These are phyloP conservation scores for Metschnikowia similis DNA, from an alignment of 805 yeast species.

Conservation along the genomic window DNA sequence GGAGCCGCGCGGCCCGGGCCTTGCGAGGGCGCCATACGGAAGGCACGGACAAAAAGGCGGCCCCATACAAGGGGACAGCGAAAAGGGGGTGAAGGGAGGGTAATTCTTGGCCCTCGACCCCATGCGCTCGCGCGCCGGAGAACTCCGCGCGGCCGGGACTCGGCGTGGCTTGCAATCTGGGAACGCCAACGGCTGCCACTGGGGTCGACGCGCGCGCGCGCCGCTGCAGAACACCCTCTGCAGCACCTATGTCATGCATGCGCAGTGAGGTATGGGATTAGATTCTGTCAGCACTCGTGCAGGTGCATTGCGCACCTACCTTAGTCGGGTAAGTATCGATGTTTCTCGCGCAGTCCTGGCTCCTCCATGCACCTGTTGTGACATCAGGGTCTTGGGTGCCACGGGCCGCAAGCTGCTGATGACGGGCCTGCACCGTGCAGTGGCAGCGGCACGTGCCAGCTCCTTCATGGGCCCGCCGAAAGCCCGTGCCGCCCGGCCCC, in stretches of 20 bases:
- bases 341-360: not conserved
- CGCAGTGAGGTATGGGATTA: not conserved
- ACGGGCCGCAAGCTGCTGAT: too few species aligned
- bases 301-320: not conserved
- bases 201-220: not conserved
- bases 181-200: not conserved
- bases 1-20: too few species aligned
- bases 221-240: not conserved
- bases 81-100: too few species aligned
- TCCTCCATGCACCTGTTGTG: not conserved
- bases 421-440: too few species aligned
- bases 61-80: too few species aligned
- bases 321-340: not conserved
- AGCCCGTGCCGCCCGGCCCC: too few species aligned
- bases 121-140: not conserved
- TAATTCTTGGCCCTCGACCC: not conserved
- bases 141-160: not conserved
- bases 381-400: not conserved
- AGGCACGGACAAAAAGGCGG: too few species aligned
- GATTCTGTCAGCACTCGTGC: slow-evolving; percentile 2
- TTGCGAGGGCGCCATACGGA: too few species aligned
- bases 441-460: too few species aligned
- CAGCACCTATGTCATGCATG: not conserved
- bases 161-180: not conserved
- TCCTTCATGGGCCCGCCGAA: too few species aligned